Evolutionary conservation across 257 asterid genomes (phyloP), one percentile per base, ranked within the genome.

Genomic region (Solanum pennellii): DNA sequence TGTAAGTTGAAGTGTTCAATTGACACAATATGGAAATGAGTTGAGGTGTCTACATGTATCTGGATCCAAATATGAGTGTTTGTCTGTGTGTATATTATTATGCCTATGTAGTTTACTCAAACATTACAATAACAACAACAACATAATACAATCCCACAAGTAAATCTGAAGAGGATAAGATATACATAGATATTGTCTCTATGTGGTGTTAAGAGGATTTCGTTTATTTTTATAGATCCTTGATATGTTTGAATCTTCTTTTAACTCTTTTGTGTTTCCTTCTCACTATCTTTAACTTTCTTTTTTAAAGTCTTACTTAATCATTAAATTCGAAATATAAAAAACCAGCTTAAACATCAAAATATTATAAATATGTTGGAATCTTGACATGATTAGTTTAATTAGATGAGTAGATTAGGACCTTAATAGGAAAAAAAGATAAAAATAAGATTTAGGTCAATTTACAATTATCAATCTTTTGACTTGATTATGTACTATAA

Each of bases 401-500:
- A 18, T 56, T 59, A 59, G 68, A 59, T 59, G 68, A 59, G 27
- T n/a, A 39, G 82, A n/a, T 76, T 37, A 76, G 83, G 83, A 76
- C 83, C 60, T n/a, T 20, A 42, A 7, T 59, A 42, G 20, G 10
- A 1, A 12, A 21, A 39, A 11, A 33, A 11, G 1, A 37, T 5
- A 37, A 23, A 33, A 42, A 59, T 86, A 29, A 23, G 11, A 18
- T 12, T 68, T 33, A 39, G 59, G 65, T 65, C 85, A 41, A 68
- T 10, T 33, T 16, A 29, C 13, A 72, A 74, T 88, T 52, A 87
- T 84, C 73, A 84, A 29, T 74, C 56, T 85, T 85, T 76, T 75
- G 88, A 86, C 60, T 56, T 82, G 12, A 33, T 49, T 31, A 62
- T 44, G 60, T 35, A 66, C 21, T 45, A 62, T 37, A 7, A 21